Evolutionary conservation across 148 eudicot genomes (phyloP), one percentile per base, ranked within the genome.

Genomic region (Rhododendron griersonianum): DNA sequence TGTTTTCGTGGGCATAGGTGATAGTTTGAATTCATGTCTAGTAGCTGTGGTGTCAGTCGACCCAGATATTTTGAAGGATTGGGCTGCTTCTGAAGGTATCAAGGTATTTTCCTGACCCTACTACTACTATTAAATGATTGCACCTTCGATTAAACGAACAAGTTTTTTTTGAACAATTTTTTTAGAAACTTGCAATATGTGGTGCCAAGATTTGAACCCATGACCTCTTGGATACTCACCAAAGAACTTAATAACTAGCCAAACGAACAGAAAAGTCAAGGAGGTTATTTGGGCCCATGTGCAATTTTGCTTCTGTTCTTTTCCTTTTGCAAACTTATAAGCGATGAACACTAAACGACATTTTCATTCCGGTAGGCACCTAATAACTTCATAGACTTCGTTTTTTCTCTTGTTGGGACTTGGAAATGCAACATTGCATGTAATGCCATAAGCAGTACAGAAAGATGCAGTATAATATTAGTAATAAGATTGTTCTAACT

Each of bases 1-100:
- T 79, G 30, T 39, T 25, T 80, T 59, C 65, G 82, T 84, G 77
- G 41, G 73, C 82, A 85, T 90, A 96, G 99, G 99, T 87, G 98
- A 96, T 89, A 95, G 99, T 92, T 87, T 96, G 81, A 95, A 93
- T 80, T 94, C 98, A 81, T 91, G 92, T 80, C 88, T 95, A 77
- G 98, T 96, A 47, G 96, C 98, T 47, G 84, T 95, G 75, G 90
- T 96, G 84, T 90, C 90, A 28, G 94, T 95, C 53, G 98, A 95
- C 65, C 99, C 91, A 14, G 99, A 96, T 86, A 89, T 71, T 47
- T 81, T 95, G 76, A 93, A 88, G 67, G 89, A 89, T 77, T 96
- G 98, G 99, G 99, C 96, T 85, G 84, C 92, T 35, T 88, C 86
- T 86, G 94, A 90, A 90, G 95, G 96, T 86, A 90, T 95, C 65